Evolutionary conservation across 768 basidiomycete genomes (phyloP).

Genomic region (Tylopilus subfusipes): DNA sequence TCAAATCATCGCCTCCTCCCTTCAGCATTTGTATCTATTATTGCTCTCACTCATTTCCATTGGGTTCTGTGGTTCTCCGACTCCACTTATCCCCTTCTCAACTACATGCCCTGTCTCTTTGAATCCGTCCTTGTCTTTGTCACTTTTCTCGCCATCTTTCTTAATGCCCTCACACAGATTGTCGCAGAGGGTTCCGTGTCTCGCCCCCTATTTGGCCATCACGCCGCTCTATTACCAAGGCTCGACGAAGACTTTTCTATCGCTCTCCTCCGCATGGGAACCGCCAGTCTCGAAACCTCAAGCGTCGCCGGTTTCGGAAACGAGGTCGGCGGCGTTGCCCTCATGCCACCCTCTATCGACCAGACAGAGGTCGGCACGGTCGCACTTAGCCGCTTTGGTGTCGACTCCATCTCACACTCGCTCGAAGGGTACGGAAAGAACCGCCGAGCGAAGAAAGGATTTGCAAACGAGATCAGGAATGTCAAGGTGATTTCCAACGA

Average conservation of each 20-base stretch:
- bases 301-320: constrained; percentile 69
- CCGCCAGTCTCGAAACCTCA: constrained; percentile 73
- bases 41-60: constrained; percentile 68
- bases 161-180: constrained; percentile 65
- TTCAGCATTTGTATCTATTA: constrained; percentile 56
- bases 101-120: constrained; percentile 70
- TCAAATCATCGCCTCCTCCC: constrained; percentile 69
- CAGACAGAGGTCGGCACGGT: constrained; percentile 33
- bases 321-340: constrained; percentile 57
- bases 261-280: constrained; percentile 66
- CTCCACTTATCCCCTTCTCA: constrained; percentile 62
- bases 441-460: constrained; percentile 33
- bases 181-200: constrained; percentile 57
- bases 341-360: constrained; percentile 12
- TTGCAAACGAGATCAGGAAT: constrained; percentile 49
- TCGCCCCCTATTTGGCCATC: constrained; percentile 54
- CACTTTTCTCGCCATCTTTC: constrained; percentile 54
- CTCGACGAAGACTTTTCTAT: constrained; percentile 74
- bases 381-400: constrained; percentile 40
- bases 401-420: constrained; percentile 35
- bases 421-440: constrained; percentile 26
- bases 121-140: constrained; percentile 59
- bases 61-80: constrained; percentile 49
- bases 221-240: constrained; percentile 43
- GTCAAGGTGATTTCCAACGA: constrained; percentile 36